Conservation (phyloP, 768 basidiomycete genomes). For the Lactarius sp. region DNA sequence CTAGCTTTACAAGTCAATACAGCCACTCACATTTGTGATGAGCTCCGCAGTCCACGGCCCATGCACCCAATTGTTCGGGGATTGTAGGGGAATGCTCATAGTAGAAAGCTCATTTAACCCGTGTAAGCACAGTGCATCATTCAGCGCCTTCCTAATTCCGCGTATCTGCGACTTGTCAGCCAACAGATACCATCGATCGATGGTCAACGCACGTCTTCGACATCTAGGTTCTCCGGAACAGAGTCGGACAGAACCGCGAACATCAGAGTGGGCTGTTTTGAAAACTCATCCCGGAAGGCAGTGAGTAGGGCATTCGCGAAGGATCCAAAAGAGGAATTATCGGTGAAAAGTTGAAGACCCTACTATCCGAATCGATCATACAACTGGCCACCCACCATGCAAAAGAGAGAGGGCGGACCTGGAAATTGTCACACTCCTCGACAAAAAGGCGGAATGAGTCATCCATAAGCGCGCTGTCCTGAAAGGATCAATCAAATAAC, state of each 20-base stretch:
- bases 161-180: conserved; percentile 32
- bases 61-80: conserved; percentile 30
- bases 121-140: conserved; percentile 52
- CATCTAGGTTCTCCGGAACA: conserved; percentile 28
- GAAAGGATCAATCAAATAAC: not conserved
- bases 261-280: conserved; percentile 53
- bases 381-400: not conserved
- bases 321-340: conserved; percentile 58
- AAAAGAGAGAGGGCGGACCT: conserved; percentile 39
- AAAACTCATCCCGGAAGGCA: conserved; percentile 61
- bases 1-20: not conserved
- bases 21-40: conserved; percentile 28
- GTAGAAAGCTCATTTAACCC: conserved; percentile 31
- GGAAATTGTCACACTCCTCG: conserved; percentile 71
- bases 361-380: conserved; percentile 29
- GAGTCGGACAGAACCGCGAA: conserved; percentile 54
- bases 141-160: conserved; percentile 44
- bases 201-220: conserved; percentile 15
- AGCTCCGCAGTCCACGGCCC: conserved; percentile 31
- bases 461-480: conserved; percentile 69
- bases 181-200: conserved; percentile 5
- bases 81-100: conserved; percentile 32
- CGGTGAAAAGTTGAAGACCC: conserved; percentile 68
- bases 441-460: conserved; percentile 59
- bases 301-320: conserved; percentile 57